These are phyloP conservation scores for Microcera coccophila DNA, from an alignment of 2,329 filamentous ascomycete species.

Conservation along the genomic window DNA sequence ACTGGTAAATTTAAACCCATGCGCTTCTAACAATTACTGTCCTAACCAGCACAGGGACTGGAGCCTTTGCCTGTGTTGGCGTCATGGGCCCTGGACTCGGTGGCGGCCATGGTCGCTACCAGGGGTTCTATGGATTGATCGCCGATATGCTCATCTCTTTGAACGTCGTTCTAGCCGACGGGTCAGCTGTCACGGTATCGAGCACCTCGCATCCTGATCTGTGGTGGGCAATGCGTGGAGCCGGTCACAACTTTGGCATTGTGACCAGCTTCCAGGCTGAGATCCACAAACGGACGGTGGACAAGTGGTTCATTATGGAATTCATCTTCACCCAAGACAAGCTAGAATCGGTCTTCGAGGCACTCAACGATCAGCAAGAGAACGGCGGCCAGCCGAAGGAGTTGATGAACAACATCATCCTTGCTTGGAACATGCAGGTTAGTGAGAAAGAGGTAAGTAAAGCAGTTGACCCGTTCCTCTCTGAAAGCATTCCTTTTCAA, in stretches of 20 bases:
- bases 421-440: too few relatives aligned
- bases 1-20: slow-evolving; percentile 33
- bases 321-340: slow-evolving; percentile 47
- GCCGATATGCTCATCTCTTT: slow-evolving; percentile 33
- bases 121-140: slow-evolving; percentile 29
- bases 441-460: too few relatives aligned
- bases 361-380: slow-evolving; percentile 45
- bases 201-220: slow-evolving; percentile 27
- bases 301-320: slow-evolving; percentile 30
- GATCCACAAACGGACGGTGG: slow-evolving; percentile 26
- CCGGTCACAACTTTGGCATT: slow-evolving; percentile 35
- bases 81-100: slow-evolving; percentile 29
- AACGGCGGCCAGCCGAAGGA: background rate
- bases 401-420: slow-evolving; percentile 2
- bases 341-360: slow-evolving; percentile 45
- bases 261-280: slow-evolving; percentile 30
- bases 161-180: slow-evolving; percentile 32
- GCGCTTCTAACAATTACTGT: background rate
- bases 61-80: slow-evolving; percentile 27
- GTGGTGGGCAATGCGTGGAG: slow-evolving; percentile 35
- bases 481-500: too few relatives aligned
- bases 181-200: slow-evolving; percentile 22
- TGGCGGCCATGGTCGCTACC: slow-evolving; percentile 30
- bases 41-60: slow-evolving; percentile 16
- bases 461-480: too few relatives aligned